Base-by-base conservation (phyloP, 805 yeast genomes). In the Saccharomyces jurei region DNA sequence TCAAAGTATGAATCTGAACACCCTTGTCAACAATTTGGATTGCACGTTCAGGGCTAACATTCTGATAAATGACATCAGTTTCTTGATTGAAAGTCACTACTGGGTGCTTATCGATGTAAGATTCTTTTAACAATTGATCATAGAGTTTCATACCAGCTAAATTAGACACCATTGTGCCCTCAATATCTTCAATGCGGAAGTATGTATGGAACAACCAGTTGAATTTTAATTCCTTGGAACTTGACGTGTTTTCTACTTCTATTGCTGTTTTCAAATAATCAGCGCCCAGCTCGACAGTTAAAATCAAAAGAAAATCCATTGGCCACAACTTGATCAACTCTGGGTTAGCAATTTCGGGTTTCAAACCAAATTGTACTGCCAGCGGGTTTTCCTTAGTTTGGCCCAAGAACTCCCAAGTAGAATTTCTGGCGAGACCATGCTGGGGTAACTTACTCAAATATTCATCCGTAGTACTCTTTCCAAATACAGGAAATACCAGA, bases 181-280 rank as follows among this genome's bases (percentile, higher is more conserved):
- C 86, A 59, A 94, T 83, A 64, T 91, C 97, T 27, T 78, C 82
- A 30, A 90, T 79, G 54, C 75, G 75, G 70, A 86, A 79, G 70
- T 92, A 92, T 21, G 97, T 88, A 74, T 92, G 99, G 84, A 92
- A 91, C 58, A 92, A 79, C 87, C 96, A 89, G 69, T 92, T 88
- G 81, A 92, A 92, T 58, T 86, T 89, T 76, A 89, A 88, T 54
- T 77, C 77, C 26, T 70, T 63, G 6, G 66, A 50, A 29, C 56
- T 52, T 55, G 86, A 90, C 13, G 84, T 74, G 70, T 92, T 92
- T 63, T 79, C 81, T 44, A 94, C 87, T 58, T 86, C 90, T 64
- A 92, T 82, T 44, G 78, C 68, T 5, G 96, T 89, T 59, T 74
- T 80, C 61, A 92, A 74, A 28, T 77, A 72, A 52, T 81, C 84